A percentile compares a stretch with the other conserved stretches of the same genome.
Evolutionary conservation across 139 green algal genomes (phyloP).

Genomic region (Micractinium sp.): DNA sequence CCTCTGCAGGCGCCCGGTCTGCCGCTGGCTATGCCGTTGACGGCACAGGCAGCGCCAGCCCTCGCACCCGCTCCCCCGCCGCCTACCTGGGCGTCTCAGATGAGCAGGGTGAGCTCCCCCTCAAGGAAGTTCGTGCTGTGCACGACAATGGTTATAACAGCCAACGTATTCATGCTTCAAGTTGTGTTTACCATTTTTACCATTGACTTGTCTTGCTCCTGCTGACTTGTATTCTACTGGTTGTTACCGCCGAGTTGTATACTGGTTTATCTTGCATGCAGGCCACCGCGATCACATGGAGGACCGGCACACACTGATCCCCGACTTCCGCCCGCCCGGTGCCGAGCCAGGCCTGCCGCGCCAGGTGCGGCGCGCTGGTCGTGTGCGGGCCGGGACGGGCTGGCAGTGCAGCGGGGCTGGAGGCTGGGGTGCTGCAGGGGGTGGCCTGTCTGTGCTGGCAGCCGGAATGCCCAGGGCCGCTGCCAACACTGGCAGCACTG

Average conservation of each 20-base stretch:
- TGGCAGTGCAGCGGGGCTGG: not conserved
- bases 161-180: too few relatives aligned
- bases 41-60: not conserved
- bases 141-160: not conserved
- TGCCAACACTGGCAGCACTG: too few relatives aligned
- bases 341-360: not conserved
- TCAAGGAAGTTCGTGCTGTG: not conserved
- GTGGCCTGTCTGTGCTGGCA: too few relatives aligned
- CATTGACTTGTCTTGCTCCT: not conserved
- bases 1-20: not conserved
- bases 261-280: too few relatives aligned
- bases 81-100: slow-evolving; percentile 10
- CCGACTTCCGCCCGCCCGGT: not conserved
- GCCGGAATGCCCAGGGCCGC: too few relatives aligned
- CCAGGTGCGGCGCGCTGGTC: not conserved
- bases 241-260: too few relatives aligned
- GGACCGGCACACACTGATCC: slow-evolving; percentile 27
- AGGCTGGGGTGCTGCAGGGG: not conserved
- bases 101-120: not conserved
- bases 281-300: slow-evolving; percentile 24
- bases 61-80: too few relatives aligned
- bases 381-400: not conserved
- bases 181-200: not conserved
- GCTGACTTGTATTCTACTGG: not conserved
- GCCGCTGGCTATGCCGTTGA: not conserved